Evolutionary conservation across 768 basidiomycete genomes (phyloP), one percentile per base, ranked within the genome.

Genomic region (Amanita thiersii): DNA sequence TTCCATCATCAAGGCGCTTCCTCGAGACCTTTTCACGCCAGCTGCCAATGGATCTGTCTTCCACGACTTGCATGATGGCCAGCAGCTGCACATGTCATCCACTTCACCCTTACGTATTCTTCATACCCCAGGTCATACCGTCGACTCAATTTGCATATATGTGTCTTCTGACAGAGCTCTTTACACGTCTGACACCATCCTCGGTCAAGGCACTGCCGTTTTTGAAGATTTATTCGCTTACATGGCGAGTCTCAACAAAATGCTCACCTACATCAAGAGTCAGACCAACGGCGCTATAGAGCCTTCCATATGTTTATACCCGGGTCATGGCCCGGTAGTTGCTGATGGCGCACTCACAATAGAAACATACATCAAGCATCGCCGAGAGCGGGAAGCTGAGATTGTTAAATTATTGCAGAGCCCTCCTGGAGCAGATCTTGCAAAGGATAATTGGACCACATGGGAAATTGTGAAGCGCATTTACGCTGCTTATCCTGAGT

Each of bases 81-180:
- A 88, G 53, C 23, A 18, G 12, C 9, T 42, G 15, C 17, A 31
- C 17, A 54, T 59, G 2, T 53, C 87, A 28, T 43, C 58, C 11
- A 55, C 72, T 19, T 56, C 64, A 3, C 51, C 64, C 12, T 69
- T 96, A 7, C 69, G 69, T 18, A 75, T 96, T 17, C 52, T 97
- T 0, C 81, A 89, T 55, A 81, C 88, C 0, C 94, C 94, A 0
- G 94, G 94, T 0, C 94, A 97, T 51, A 97, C 94, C 0, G 52
- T 64, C 34, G 94, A 98, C 58, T 92, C 88, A 2, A 73, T 96
- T 54, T 80, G 72, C 37, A 65, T 97, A 28, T 65, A 80, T 42
- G 65, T 91, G 38, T 67, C 75, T 0, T 71, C 73, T 33, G 88
- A 93, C 52, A 63, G 65, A 18, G 81, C 79, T 0, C 70, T 97